Evolutionary conservation across 257 asterid species (phyloP).

Genomic region (Jacaranda mimosifolia): DNA sequence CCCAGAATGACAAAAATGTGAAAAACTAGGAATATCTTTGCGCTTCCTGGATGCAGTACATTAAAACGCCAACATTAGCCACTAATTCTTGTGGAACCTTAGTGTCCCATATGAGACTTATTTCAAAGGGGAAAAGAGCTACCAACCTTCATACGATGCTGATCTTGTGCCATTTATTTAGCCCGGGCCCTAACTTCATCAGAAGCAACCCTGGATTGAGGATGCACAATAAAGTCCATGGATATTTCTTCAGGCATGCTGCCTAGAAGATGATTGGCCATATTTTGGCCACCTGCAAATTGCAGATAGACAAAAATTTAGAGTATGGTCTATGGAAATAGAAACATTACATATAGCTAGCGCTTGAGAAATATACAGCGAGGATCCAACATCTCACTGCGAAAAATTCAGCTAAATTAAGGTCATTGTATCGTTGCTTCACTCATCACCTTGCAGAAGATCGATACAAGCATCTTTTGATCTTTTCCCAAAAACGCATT

Average conservation of each 20-base stretch:
- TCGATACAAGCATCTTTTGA: background rate
- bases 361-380: background rate
- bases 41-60: background rate
- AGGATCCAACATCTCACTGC: constrained; percentile 41
- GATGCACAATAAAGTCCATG: constrained; percentile 92
- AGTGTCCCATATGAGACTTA: constrained; percentile 7
- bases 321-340: background rate
- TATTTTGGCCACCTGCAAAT: constrained; percentile 67
- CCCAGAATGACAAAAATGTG: background rate
- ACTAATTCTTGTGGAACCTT: background rate
- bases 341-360: constrained; percentile 4
- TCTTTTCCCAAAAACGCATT: too few relatives aligned
- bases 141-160: constrained; percentile 79
- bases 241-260: constrained; percentile 76
- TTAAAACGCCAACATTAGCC: background rate
- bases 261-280: constrained; percentile 73
- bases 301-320: constrained; percentile 19
- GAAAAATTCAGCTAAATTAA: constrained; percentile 66
- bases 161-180: constrained; percentile 69
- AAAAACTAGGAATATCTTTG: background rate
- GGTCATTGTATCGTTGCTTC: constrained; percentile 73
- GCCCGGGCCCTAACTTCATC: constrained; percentile 83
- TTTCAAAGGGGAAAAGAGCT: constrained; percentile 1
- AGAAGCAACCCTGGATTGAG: constrained; percentile 90
- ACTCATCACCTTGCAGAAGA: constrained; percentile 58